Evolutionary conservation across 2,329 filamentous ascomycete genomes (phyloP), one percentile per base, ranked within the genome.

Genomic region (Metarhizium sp.): DNA sequence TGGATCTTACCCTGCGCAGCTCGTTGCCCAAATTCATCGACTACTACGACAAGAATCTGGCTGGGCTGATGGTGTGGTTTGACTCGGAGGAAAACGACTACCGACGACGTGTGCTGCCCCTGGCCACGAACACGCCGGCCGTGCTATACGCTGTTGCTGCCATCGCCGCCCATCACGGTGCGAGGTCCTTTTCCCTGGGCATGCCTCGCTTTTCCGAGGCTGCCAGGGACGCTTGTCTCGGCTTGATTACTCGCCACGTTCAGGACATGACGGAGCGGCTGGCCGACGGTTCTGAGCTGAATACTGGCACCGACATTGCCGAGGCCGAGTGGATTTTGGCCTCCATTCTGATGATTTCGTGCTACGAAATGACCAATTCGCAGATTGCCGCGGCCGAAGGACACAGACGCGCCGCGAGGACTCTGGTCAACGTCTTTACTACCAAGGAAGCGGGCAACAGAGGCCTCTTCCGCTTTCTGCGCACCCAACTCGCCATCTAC

Each of bases 1-100:
- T 63, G 52, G 61, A 59, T 20, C 52, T 57, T n/a, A 57, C 58
- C 2, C 58, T 61, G 18, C 54, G 57, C 34, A 54, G 54, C 10
- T 63, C 65, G 18, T 55, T 58, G 16, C 58, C 59, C 6, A 57
- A 61, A 11, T 62, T 67, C 47, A 60, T 67, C 34, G 61, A 66
- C 8, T 66, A 68, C 51, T 68, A 65, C 50, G 63, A 66, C 36
- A 63, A 63, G 52, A 59, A 64, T 51, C 51, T 68, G 30, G 65
- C 64, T 3, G 62, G 64, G 6, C 58, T 67, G 11, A 68, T 68
- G 66, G 64, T 68, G 16, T 68, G 66, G 66, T 57, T 67, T 18
- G 66, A 68, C 51, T 64, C 65, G 10, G 60, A 59, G 4, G 60
- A 65, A 18, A 68, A 68, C 40, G 61, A 62, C 34, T 68, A 68